These are phyloP conservation scores for Sequoiadendron giganteum DNA, from an alignment of 75 land plant genomes.

Conservation along the genomic window DNA sequence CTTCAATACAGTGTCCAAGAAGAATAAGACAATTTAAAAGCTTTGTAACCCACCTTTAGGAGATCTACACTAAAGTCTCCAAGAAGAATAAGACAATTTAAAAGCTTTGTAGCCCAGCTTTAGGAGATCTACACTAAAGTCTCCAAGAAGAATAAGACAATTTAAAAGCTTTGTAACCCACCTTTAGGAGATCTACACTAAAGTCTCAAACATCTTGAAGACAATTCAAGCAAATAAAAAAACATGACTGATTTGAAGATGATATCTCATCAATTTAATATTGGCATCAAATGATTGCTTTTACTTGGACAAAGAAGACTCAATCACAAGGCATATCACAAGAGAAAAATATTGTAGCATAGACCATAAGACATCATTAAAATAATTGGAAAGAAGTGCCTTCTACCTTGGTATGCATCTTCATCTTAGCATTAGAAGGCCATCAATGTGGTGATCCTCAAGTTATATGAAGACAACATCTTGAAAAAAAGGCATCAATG, in stretches of 20 bases:
- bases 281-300: neutral
- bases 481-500: neutral
- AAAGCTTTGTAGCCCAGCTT: no score
- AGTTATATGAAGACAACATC: neutral
- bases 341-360: neutral
- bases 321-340: neutral
- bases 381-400: neutral
- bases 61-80: no score
- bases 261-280: neutral
- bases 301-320: neutral
- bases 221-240: neutral
- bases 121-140: no score
- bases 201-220: neutral
- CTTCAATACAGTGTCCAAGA: no score
- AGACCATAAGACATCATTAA: neutral
- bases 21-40: no score
- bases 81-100: no score
- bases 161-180: no score
- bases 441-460: neutral
- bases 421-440: neutral
- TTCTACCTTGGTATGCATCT: neutral
- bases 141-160: no score
- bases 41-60: no score
- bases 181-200: no score
- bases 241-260: neutral